Evolutionary conservation across 108 stramenopile genomes (phyloP).

Genomic region (Skeletonema marinoi): DNA sequence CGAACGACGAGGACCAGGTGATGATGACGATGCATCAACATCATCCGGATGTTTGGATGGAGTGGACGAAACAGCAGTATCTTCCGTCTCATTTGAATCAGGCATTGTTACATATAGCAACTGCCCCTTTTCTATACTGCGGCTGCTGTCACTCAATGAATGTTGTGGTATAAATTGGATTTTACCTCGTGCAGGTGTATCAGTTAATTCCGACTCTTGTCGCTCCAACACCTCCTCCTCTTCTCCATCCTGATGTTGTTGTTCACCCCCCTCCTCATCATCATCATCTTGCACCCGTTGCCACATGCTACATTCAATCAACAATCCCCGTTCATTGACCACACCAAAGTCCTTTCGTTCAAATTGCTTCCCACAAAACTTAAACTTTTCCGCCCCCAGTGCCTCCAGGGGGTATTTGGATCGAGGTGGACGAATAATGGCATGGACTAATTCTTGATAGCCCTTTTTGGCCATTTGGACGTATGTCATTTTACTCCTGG

Average conservation of each 20-base stretch:
- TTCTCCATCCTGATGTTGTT: not conserved
- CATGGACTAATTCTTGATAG: constrained; percentile 95
- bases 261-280: not conserved
- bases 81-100: constrained; percentile 9
- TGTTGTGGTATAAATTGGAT: not conserved
- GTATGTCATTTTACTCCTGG: constrained; percentile 13
- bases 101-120: constrained; percentile 34
- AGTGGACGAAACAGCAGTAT: not conserved
- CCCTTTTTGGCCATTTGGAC: constrained; percentile 77
- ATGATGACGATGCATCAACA: not conserved
- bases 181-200: not conserved
- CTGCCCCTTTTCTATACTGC: constrained; percentile 33
- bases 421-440: constrained; percentile 97
- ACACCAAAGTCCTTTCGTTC: constrained; percentile 38
- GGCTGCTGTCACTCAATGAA: constrained; percentile 13
- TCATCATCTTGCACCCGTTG: not conserved
- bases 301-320: constrained; percentile 46
- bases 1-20: not conserved
- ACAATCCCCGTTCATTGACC: constrained; percentile 39
- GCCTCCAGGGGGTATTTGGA: constrained; percentile 69
- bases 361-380: constrained; percentile 42
- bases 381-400: constrained; percentile 71
- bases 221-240: constrained; percentile 9
- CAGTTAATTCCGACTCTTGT: not conserved
- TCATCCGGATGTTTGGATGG: not conserved